phyloP scores from a whole-genome alignment of 2,329 filamentous ascomycete genomes.

The Ceratocystis variospora region DNA sequence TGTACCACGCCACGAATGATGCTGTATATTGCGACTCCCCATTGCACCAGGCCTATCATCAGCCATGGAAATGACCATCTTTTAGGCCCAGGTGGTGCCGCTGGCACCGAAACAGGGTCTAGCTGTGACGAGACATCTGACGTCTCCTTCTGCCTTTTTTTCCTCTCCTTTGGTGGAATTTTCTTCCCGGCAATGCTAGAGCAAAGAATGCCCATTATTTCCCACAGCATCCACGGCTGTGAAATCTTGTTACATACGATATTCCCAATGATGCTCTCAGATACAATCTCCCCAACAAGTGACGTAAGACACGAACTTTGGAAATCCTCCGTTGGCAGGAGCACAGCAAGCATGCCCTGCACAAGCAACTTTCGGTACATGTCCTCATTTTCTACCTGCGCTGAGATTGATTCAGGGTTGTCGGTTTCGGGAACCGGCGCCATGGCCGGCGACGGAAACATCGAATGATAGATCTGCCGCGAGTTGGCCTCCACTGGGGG shows the following conservation, averaged over 20 bases:
- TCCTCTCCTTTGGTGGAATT: constrained; percentile 17
- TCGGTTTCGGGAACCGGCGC: constrained; percentile 55
- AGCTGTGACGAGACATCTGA: not conserved
- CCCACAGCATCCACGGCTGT: constrained; percentile 82
- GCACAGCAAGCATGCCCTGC: constrained; percentile 63
- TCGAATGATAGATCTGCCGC: constrained; percentile 64
- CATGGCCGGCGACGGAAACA: constrained; percentile 68
- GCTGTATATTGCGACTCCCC: constrained; percentile 42
- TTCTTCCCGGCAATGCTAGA: constrained; percentile 26
- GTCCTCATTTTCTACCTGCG: constrained; percentile 63
- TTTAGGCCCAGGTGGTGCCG: not conserved
- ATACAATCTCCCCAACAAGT: constrained; percentile 74
- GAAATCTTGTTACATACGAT: constrained; percentile 65
- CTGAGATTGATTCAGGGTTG: constrained; percentile 36
- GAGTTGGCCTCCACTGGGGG: constrained; percentile 48
- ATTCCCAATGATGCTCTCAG: constrained; percentile 78
- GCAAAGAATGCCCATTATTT: constrained; percentile 62
- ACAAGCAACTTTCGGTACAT: constrained; percentile 81
- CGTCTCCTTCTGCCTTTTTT: constrained; percentile 7
- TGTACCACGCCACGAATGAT: constrained; percentile 49
- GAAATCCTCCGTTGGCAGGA: constrained; percentile 84
- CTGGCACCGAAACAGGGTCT: not conserved
- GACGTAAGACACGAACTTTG: constrained; percentile 74
- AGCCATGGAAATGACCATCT: constrained; percentile 32
- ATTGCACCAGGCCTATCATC: constrained; percentile 46